A percentile compares a stretch with the other conserved stretches of the same genome.
phyloP scores from a whole-genome alignment of 768 basidiomycete genomes.

The Scleroderma citrinum region DNA sequence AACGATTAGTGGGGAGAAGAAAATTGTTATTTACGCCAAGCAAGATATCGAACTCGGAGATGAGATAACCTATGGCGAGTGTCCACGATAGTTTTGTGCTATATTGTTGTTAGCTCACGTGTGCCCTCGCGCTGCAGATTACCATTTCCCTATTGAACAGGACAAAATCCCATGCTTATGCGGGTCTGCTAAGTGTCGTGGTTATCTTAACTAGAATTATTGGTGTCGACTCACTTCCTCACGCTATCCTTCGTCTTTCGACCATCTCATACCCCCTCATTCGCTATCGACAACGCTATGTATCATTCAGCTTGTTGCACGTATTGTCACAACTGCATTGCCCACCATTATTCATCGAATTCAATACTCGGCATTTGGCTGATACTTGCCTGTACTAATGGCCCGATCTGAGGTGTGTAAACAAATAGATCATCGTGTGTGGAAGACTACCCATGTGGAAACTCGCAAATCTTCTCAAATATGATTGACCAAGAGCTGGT shows the following conservation, averaged over 20 bases:
- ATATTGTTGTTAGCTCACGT: neutral
- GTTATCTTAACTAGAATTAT: conserved; percentile 81
- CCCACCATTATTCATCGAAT: neutral
- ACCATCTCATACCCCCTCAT: conserved; percentile 2
- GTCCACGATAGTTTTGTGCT: neutral
- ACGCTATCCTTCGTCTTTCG: neutral
- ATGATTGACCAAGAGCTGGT: too few relatives aligned
- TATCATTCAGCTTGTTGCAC: conserved; percentile 3
- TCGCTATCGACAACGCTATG: conserved; percentile 1
- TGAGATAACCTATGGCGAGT: conserved; percentile 93
- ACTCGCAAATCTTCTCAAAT: too few relatives aligned
- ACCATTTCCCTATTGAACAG: conserved; percentile 98
- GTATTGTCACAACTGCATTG: conserved; percentile 1
- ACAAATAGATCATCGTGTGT: too few relatives aligned
- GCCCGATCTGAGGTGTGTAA: too few relatives aligned
- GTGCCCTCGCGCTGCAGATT: conserved; percentile 50
- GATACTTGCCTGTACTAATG: neutral
- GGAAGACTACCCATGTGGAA: too few relatives aligned
- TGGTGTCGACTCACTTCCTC: neutral
- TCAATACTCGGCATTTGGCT: neutral
- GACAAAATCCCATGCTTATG: conserved; percentile 95
- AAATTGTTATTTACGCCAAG: conserved; percentile 99
- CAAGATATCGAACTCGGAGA: conserved; percentile 93
- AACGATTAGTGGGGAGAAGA: conserved; percentile 87
- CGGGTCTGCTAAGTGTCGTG: conserved; percentile 86